Conservation (phyloP, 352 stramenopile species). For the Phytophthora sp. region DNA sequence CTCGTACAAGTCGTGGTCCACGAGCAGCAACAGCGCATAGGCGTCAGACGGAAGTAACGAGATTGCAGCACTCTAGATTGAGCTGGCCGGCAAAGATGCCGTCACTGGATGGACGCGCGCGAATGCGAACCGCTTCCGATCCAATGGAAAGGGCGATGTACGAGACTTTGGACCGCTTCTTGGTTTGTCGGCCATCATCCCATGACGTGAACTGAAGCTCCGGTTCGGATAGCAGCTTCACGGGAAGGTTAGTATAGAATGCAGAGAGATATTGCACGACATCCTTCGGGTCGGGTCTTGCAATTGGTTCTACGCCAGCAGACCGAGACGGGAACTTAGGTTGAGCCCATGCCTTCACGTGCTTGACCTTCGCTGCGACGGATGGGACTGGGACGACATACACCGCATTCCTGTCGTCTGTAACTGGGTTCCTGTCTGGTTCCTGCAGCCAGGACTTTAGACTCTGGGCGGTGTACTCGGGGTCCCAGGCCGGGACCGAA, state of each 20-base stretch:
- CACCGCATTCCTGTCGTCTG: constrained; percentile 17
- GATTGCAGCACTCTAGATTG: constrained; percentile 25
- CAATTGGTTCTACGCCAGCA: not conserved
- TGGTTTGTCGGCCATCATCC: constrained; percentile 8
- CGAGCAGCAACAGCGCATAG: constrained; percentile 23
- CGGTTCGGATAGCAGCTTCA: constrained; percentile 20
- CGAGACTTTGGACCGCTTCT: constrained; percentile 15
- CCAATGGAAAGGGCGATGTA: constrained; percentile 25
- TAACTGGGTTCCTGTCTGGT: constrained; percentile 20
- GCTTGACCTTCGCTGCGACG: constrained; percentile 11
- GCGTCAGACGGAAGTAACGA: constrained; percentile 14
- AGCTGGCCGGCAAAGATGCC: constrained; percentile 20
- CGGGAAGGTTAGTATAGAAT: constrained; percentile 22
- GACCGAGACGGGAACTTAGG: constrained; percentile 1
- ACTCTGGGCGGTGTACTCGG: constrained; percentile 23
- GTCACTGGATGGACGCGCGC: constrained; percentile 18
- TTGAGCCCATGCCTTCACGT: constrained; percentile 20
- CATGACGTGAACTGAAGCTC: constrained; percentile 26
- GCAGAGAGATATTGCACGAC: constrained; percentile 20
- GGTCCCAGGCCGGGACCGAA: constrained; percentile 18
- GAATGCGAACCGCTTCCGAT: constrained; percentile 22
- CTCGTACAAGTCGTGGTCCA: constrained; percentile 33
- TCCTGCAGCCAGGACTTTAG: constrained; percentile 25
- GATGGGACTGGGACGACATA: constrained; percentile 28
- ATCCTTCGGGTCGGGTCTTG: constrained; percentile 7